Evolutionary conservation across 2,329 filamentous ascomycete species (phyloP), one percentile per base, ranked within the genome.

Genomic region (Clonostachys sp.): DNA sequence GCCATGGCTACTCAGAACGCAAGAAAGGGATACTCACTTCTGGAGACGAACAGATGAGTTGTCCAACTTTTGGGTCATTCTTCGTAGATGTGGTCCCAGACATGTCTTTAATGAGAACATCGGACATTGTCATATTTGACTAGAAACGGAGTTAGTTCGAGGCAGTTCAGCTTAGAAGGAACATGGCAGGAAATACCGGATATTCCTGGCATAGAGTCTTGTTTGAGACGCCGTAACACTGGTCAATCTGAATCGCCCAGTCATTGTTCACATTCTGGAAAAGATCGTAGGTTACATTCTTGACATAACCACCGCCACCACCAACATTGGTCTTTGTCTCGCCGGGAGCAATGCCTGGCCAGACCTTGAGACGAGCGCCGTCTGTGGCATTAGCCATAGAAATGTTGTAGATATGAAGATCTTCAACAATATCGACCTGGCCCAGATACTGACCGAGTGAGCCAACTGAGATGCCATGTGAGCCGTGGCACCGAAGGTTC

Each of bases 381-480:
- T 87, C 80, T 45, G 77, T 68, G 4, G 79, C 77, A 54, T 84
- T 80, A 46, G 71, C 70, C 75, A 83, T 78, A 39, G 72, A 74
- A 40, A 75, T 68, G 53, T 84, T 83, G 63, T 75, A 80, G 47
- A 86, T 76, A 54, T 83, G 80, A 16, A 88, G 59, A 54, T 89
- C 81, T 62, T 86, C 74, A 3, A 88, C 83, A 42, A 87, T 82
- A 52, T 89, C 85, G 14, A 77, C 75, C 52, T 83, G 75, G 20
- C 72, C 75, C 14, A 67, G 55, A 57, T 89, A 88, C 62, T 89
- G 84, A 18, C 85, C 85, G 0, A 89, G 68, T 1, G 81, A 86
- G 7, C 86, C 85, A n/a, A 88, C 83, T 10, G 78, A 83, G 54
- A 89, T 87, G 39, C 86, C 86, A 57, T 89, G 85, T 4, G 81